These are phyloP conservation scores for Phytophthora constricta DNA, from an alignment of 352 stramenopile genomes.

Conservation along the genomic window DNA sequence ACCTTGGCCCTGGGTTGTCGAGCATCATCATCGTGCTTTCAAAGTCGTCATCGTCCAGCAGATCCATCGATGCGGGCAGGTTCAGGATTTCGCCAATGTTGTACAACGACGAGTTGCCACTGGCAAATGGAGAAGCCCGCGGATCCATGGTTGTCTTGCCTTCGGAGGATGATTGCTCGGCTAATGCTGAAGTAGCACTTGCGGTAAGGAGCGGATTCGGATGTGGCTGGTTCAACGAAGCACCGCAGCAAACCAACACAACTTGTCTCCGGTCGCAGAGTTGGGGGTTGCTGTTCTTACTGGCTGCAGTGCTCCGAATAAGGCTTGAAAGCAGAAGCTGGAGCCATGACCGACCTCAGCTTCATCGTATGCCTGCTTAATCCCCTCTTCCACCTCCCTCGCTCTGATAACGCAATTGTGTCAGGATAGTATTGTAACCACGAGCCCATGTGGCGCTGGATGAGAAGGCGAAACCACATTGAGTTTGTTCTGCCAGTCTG, in stretches of 20 bases:
- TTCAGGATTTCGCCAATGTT: slow-evolving; percentile 58
- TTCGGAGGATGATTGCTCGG: slow-evolving; percentile 3
- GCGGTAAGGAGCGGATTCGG: slow-evolving; percentile 37
- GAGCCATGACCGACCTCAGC: too few species aligned
- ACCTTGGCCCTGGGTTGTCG: slow-evolving; percentile 29
- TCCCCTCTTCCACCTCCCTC: slow-evolving; percentile 6
- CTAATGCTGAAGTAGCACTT: slow-evolving; percentile 14
- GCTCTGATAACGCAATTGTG: slow-evolving; percentile 9
- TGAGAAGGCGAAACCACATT: slow-evolving; percentile 11
- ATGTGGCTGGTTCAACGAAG: slow-evolving; percentile 29
- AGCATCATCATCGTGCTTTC: slow-evolving; percentile 77
- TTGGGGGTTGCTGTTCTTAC: not conserved
- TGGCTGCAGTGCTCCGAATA: not conserved
- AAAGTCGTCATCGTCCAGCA: slow-evolving; percentile 69
- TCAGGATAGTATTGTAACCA: too few species aligned
- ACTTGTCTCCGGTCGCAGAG: not conserved
- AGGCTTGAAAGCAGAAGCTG: not conserved
- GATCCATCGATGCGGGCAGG: slow-evolving; percentile 47
- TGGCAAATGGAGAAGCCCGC: slow-evolving; percentile 23
- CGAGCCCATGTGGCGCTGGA: not conserved
- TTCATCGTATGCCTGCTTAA: slow-evolving; percentile 5
- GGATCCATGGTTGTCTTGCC: slow-evolving; percentile 28
- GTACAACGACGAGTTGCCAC: slow-evolving; percentile 25
- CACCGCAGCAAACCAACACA: too few species aligned
- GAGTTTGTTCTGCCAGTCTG: too few species aligned